A percentile compares a stretch with the other conserved stretches of the same genome.
These are phyloP conservation scores for Ophiostoma sp. DNA, from an alignment of 2,329 filamentous ascomycete species.

Conservation along the genomic window DNA sequence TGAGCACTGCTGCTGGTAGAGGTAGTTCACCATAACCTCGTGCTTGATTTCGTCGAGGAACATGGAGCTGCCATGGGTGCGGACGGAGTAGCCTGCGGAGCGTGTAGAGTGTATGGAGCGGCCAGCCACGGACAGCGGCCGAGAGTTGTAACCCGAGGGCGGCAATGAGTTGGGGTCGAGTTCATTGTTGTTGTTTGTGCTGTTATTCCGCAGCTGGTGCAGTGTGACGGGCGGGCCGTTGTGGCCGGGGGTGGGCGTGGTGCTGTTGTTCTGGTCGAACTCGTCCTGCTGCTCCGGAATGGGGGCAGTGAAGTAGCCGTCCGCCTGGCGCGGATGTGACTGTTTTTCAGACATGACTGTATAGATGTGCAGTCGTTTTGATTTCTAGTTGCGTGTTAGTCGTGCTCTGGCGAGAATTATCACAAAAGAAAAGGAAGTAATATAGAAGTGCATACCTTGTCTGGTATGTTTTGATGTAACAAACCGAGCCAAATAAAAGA, in stretches of 20 bases:
- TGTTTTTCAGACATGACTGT: conserved; percentile 10
- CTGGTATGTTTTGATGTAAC: neutral
- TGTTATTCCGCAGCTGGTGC: conserved; percentile 4
- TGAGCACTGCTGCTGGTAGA: conserved; percentile 73
- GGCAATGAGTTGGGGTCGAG: conserved; percentile 3
- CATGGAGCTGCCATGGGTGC: conserved; percentile 46
- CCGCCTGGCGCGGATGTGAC: neutral
- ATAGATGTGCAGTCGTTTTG: neutral
- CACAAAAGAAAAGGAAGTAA: too few relatives aligned
- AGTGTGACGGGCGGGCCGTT: neutral
- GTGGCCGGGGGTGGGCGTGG: neutral
- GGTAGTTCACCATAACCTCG: conserved; percentile 77
- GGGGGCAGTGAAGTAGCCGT: neutral
- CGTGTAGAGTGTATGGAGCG: conserved; percentile 43
- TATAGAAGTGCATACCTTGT: neutral
- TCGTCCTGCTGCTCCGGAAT: neutral
- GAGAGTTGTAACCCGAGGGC: conserved; percentile 37
- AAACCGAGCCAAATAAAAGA: too few relatives aligned
- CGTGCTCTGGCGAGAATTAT: neutral
- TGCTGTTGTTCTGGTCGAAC: neutral
- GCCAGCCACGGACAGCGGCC: conserved; percentile 49
- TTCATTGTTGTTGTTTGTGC: neutral
- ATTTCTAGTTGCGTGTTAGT: neutral
- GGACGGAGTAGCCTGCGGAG: conserved; percentile 35
- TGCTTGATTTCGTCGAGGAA: conserved; percentile 69